Conservation (phyloP, 768 basidiomycete species). For the Coprinopsis marcescibilis region DNA sequence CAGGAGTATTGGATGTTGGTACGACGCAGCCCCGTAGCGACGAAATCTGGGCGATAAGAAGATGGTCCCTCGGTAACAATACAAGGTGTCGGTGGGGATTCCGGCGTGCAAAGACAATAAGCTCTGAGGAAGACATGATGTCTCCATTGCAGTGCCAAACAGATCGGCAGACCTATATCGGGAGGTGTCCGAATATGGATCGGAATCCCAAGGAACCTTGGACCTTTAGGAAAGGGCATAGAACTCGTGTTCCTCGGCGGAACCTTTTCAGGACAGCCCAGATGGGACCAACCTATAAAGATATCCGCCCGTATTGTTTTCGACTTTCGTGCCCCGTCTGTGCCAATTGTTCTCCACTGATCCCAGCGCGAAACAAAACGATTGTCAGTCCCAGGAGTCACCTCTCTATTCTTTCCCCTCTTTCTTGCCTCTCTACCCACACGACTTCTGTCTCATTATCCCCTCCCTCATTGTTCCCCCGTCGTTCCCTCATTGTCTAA, state of each 20-base stretch:
- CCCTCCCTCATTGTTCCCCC: slow-evolving; percentile 22
- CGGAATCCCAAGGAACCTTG: slow-evolving; percentile 2
- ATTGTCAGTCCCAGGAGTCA: slow-evolving; percentile 46
- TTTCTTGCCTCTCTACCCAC: slow-evolving; percentile 29
- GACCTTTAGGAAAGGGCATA: too few species aligned
- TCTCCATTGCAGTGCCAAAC: slow-evolving; percentile 1
- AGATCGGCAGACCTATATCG: background rate
- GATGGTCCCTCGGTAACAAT: too few species aligned
- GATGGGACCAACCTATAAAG: slow-evolving; percentile 43
- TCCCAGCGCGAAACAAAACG: slow-evolving; percentile 36
- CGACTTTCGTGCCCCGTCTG: slow-evolving; percentile 53
- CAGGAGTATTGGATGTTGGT: too few species aligned
- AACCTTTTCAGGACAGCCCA: slow-evolving; percentile 28
- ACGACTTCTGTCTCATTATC: too few species aligned
- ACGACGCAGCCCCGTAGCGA: too few species aligned
- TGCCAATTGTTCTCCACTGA: slow-evolving; percentile 55
- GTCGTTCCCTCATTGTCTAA: slow-evolving; percentile 20
- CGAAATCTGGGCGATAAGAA: too few species aligned
- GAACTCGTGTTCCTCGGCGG: slow-evolving; percentile 31
- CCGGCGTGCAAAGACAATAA: slow-evolving; percentile 3
- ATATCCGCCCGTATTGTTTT: slow-evolving; percentile 49
- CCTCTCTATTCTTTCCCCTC: slow-evolving; percentile 35
- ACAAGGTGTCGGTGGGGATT: too few species aligned
- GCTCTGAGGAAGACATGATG: background rate
- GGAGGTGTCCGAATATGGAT: background rate